Percentiles rank a stretch among this genome's conserved stretches.
Conservation (phyloP, 768 basidiomycete species). For the Steccherinum ochraceum region DNA sequence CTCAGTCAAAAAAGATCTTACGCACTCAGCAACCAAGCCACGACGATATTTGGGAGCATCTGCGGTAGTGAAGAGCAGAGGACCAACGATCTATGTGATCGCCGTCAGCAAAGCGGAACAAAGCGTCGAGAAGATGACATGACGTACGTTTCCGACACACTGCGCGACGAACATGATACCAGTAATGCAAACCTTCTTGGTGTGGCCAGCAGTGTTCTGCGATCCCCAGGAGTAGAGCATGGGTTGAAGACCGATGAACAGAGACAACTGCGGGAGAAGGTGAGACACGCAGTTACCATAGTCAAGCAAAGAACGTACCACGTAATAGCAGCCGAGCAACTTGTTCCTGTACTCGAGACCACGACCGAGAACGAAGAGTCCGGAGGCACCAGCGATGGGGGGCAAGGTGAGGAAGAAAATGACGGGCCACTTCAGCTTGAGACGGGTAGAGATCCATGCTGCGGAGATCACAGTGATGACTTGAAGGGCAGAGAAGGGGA, state of each 20-base stretch:
- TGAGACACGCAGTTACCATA: not conserved
- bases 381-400: conserved; percentile 32
- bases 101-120: not conserved
- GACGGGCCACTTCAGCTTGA: conserved; percentile 35
- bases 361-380: conserved; percentile 29
- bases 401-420: conserved; percentile 30
- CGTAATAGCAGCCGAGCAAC: conserved; percentile 33
- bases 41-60: conserved; percentile 33
- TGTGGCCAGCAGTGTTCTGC: conserved; percentile 37
- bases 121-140: not conserved
- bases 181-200: conserved; percentile 36
- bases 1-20: conserved; percentile 10
- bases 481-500: conserved; percentile 39
- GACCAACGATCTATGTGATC: conserved; percentile 27
- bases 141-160: conserved; percentile 37
- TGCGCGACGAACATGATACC: conserved; percentile 40
- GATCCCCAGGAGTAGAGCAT: conserved; percentile 37
- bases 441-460: conserved; percentile 28
- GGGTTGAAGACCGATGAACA: conserved; percentile 32
- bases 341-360: conserved; percentile 22
- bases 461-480: conserved; percentile 31
- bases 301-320: conserved; percentile 19
- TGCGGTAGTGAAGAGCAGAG: conserved; percentile 30
- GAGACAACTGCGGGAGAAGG: conserved; percentile 21
- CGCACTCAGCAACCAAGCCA: conserved; percentile 34